Conservation (phyloP, 768 basidiomycete genomes). For the Collybia sordida region DNA sequence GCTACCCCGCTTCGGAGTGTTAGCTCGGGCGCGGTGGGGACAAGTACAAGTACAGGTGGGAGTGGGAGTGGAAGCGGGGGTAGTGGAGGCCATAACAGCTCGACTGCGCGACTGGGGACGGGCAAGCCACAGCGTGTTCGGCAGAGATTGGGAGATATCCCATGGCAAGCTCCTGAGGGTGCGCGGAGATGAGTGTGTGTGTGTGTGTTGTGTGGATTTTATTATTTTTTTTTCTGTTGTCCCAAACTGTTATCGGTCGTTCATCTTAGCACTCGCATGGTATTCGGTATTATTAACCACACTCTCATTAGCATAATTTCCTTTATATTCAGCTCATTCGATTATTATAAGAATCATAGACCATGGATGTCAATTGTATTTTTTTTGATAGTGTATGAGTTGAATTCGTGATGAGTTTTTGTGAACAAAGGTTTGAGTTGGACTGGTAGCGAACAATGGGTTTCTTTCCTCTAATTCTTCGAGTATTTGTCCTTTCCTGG, state of each 20-base stretch:
- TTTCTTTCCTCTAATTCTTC: too few relatives aligned
- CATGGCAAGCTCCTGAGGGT: conserved; percentile 43
- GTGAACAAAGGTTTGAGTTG: too few relatives aligned
- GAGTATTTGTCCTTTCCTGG: too few relatives aligned
- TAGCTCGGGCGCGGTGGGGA: conserved; percentile 9
- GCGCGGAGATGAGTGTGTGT: conserved; percentile 4
- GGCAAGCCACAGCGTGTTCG: conserved; percentile 40
- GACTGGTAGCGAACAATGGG: too few relatives aligned
- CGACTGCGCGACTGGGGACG: conserved; percentile 26
- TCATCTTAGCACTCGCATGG: conserved; percentile 14
- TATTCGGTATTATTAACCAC: conserved; percentile 8
- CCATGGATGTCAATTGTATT: too few relatives aligned
- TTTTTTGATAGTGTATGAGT: too few relatives aligned
- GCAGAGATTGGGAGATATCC: conserved; percentile 61
- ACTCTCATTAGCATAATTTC: conserved; percentile 27
- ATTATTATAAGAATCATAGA: too few relatives aligned
- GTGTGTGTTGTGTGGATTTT: too few relatives aligned
- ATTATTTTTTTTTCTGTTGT: conserved; percentile 6
- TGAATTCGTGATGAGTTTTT: too few relatives aligned
- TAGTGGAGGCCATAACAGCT: conserved; percentile 4
- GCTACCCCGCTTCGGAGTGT: conserved; percentile 23
- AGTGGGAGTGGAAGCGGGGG: conserved; percentile 15
- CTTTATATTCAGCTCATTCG: neutral
- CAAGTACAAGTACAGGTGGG: conserved; percentile 14
- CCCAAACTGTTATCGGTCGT: conserved; percentile 10